phyloP scores from a whole-genome alignment of 106 monocot species.

The Dioscorea dumetorum region DNA sequence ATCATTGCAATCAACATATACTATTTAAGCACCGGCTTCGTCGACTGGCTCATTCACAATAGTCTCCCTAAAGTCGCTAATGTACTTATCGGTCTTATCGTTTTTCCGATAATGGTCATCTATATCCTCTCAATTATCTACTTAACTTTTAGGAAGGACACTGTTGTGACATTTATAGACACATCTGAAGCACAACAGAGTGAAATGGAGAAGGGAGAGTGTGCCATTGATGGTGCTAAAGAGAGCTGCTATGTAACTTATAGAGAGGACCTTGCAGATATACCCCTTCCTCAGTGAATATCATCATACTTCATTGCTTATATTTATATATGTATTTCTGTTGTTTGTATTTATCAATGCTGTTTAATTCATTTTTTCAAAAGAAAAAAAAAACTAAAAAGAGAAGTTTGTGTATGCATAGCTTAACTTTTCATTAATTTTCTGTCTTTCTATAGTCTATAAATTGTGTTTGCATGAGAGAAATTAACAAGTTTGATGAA shows the following conservation, averaged over 20 bases:
- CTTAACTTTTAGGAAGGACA: conserved; percentile 63
- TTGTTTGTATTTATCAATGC: too few relatives aligned
- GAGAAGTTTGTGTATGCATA: too few relatives aligned
- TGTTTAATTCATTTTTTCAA: too few relatives aligned
- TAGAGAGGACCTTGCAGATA: conserved; percentile 55
- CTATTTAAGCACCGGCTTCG: conserved; percentile 61
- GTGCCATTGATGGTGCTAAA: not conserved
- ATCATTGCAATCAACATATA: conserved; percentile 77
- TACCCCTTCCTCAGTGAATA: conserved; percentile 30
- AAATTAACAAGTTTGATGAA: too few relatives aligned
- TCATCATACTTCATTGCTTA: conserved; percentile 1
- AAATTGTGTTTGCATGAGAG: too few relatives aligned
- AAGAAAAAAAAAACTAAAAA: too few relatives aligned
- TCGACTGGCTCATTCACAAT: conserved; percentile 60
- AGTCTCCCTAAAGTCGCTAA: conserved; percentile 44
- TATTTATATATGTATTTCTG: not conserved
- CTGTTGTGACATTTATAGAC: conserved; percentile 23
- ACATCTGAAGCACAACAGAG: not conserved
- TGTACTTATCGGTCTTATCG: conserved; percentile 42
- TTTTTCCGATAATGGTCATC: conserved; percentile 71
- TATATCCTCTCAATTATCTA: conserved; percentile 50
- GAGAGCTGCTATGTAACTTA: conserved; percentile 18
- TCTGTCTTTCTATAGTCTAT: too few relatives aligned
- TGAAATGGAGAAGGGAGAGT: conserved; percentile 37
- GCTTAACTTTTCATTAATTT: too few relatives aligned